phyloP scores from a whole-genome alignment of 1,284 basidiomycete genomes.

The Heterobasidion irregulare region DNA sequence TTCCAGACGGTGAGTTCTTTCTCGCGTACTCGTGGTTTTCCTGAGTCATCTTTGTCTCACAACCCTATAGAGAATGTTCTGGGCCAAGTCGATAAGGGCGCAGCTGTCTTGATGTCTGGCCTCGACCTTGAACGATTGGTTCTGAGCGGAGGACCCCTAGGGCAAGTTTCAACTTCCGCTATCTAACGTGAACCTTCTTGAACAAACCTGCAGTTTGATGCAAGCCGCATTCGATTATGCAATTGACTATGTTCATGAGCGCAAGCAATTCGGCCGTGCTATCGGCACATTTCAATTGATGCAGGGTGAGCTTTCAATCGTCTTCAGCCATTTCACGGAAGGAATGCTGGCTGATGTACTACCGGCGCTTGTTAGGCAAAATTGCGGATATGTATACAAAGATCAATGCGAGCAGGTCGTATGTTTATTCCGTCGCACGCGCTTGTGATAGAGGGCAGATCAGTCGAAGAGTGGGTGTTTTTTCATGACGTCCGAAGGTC shows the following conservation, averaged over 20 bases:
- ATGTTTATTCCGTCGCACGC: conserved; percentile 88
- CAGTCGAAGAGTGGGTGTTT: conserved; percentile 63
- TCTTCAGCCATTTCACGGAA: background rate
- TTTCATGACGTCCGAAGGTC: background rate
- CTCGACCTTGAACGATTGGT: conserved; percentile 90
- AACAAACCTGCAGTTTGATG: conserved; percentile 62
- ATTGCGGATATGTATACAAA: conserved; percentile 96
- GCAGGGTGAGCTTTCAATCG: conserved; percentile 58
- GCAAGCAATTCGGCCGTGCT: conserved; percentile 83
- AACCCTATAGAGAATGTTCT: conserved; percentile 67
- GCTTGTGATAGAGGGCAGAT: conserved; percentile 81
- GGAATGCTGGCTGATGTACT: background rate
- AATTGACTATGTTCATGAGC: conserved; percentile 83
- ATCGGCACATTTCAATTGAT: conserved; percentile 93
- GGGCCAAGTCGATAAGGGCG: conserved; percentile 74
- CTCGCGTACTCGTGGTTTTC: background rate
- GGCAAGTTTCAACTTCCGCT: conserved; percentile 27
- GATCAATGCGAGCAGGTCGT: conserved; percentile 80
- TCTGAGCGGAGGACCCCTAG: conserved; percentile 78
- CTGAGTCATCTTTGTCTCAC: background rate
- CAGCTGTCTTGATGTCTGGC: conserved; percentile 88
- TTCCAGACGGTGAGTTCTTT: conserved; percentile 1
- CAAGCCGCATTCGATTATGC: conserved; percentile 90
- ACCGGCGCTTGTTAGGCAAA: conserved; percentile 38
- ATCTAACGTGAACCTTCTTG: background rate